Base-by-base conservation (phyloP, 352 stramenopile genomes). In the Globisporangium alternatum region DNA sequence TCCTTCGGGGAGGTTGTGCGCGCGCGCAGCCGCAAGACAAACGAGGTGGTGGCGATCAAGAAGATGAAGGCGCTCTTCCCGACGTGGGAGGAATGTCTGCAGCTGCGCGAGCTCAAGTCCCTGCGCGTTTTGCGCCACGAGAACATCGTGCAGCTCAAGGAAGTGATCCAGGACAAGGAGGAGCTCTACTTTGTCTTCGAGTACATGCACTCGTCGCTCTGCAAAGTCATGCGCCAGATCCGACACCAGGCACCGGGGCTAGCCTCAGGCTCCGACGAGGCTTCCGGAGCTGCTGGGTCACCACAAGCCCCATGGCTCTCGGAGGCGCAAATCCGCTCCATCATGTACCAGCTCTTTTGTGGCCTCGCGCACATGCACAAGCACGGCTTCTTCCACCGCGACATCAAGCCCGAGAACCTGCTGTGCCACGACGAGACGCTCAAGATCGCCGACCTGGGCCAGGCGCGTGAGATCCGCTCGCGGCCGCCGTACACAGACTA, bases 1-100 rank as follows among this genome's bases (percentile, higher is more conserved):
- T 95, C 96, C 37, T 98, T 98, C 65, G 93, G 95, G 8, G 91
- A 95, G 44, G 96, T 98, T 22, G 76, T 91, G 22, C 95, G 95
- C 62, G 95, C 95, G 15, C 81, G 93, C 17, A 98, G 89, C 70
- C 79, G 88, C 47, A 90, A 96, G 67, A 98, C 89, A 7, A 84
- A 91, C 33, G 95, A 98, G 62, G 72, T 96, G 31, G 89, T 95
- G 19, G 87, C 86, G 13, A 87, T 95, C 66, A 95, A 95, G 69
- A 93, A 93, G 69, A 86, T 94, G 47, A 95, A 95, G 57, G 72
- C 79, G 31, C 47, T 89, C 33, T 95, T 90, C 55, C 77, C 81
- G 17, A 88, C 81, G 22, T 95, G 86, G 83, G 86, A 95, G 49
- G 82, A 90, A 65, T 93, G 83, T 72, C 78, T 95, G 9, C 81